phyloP scores from a whole-genome alignment of 176 grass and related monocot genomes.

The Areca catechu region DNA sequence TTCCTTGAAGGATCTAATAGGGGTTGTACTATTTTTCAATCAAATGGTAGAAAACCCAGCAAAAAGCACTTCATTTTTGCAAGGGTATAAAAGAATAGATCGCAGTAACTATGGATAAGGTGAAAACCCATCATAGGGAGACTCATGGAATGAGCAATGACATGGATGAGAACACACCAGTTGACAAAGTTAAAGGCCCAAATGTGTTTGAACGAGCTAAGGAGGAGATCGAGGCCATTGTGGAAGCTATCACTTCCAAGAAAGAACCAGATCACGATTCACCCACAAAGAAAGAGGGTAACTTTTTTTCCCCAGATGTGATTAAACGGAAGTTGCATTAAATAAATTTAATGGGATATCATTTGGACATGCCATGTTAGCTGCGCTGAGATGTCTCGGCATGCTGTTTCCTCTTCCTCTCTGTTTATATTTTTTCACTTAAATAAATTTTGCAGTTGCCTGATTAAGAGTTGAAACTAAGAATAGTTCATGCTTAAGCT shows the following conservation, averaged over 20 bases:
- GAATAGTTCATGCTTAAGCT: too few relatives aligned
- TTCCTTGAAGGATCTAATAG: too few relatives aligned
- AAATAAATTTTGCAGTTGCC: too few relatives aligned
- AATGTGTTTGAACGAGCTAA: conserved; percentile 27
- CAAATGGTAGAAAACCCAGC: background rate
- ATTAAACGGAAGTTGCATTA: conserved; percentile 12
- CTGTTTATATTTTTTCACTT: too few relatives aligned
- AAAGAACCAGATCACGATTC: conserved; percentile 23
- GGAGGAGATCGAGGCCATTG: conserved; percentile 30
- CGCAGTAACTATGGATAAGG: background rate
- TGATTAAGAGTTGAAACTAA: too few relatives aligned
- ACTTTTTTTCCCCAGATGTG: background rate
- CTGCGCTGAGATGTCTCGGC: too few relatives aligned
- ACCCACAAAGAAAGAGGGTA: background rate
- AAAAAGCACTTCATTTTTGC: background rate
- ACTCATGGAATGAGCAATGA: conserved; percentile 10
- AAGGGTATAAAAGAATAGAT: background rate
- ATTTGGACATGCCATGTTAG: too few relatives aligned
- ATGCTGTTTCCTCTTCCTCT: too few relatives aligned
- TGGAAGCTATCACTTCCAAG: conserved; percentile 20
- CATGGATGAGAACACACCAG: background rate
- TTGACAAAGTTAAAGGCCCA: background rate
- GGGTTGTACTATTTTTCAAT: too few relatives aligned
- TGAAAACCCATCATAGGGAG: background rate
- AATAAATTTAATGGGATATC: too few relatives aligned